phyloP scores from a whole-genome alignment of 2,329 filamentous ascomycete genomes.

The Bipolaris bicolor region DNA sequence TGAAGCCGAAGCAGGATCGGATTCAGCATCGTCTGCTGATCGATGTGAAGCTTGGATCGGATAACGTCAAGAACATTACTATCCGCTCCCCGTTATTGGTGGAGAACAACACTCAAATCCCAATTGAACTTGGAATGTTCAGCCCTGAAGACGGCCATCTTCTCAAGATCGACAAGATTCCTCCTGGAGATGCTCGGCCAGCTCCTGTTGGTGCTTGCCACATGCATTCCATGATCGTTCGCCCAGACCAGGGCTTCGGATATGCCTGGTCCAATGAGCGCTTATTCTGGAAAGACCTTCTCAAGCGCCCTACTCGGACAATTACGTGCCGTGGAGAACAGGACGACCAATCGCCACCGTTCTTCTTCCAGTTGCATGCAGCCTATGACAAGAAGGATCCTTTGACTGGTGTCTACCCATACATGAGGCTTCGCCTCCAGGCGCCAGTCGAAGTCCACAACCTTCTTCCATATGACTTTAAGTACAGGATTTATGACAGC shows the following conservation, averaged over 20 bases:
- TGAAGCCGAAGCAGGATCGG: conserved; percentile 84
- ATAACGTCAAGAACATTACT: conserved; percentile 98
- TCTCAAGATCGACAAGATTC: conserved; percentile 96
- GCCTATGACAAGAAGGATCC: conserved; percentile 84
- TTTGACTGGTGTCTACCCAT: conserved; percentile 83
- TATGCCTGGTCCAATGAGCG: conserved; percentile 93
- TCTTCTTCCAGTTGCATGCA: conserved; percentile 96
- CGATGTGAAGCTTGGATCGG: conserved; percentile 85
- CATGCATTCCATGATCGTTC: conserved; percentile 83
- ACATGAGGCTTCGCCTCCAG: conserved; percentile 90
- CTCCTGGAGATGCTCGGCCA: conserved; percentile 86
- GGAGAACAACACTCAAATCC: conserved; percentile 96
- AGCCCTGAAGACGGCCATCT: conserved; percentile 86
- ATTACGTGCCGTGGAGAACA: conserved; percentile 87
- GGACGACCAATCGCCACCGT: conserved; percentile 76
- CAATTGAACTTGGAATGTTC: conserved; percentile 90
- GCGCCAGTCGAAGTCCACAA: conserved; percentile 95
- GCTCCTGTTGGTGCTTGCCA: conserved; percentile 92
- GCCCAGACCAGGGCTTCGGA: conserved; percentile 94
- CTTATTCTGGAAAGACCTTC: conserved; percentile 89
- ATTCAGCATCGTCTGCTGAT: conserved; percentile 89
- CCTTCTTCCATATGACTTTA: conserved; percentile 95
- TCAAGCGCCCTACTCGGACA: conserved; percentile 83
- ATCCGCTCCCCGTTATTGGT: conserved; percentile 89
- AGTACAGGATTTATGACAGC: conserved; percentile 98